These are phyloP conservation scores for Fusarium circinatum DNA, from an alignment of 2,329 filamentous ascomycete species.

Conservation along the genomic window DNA sequence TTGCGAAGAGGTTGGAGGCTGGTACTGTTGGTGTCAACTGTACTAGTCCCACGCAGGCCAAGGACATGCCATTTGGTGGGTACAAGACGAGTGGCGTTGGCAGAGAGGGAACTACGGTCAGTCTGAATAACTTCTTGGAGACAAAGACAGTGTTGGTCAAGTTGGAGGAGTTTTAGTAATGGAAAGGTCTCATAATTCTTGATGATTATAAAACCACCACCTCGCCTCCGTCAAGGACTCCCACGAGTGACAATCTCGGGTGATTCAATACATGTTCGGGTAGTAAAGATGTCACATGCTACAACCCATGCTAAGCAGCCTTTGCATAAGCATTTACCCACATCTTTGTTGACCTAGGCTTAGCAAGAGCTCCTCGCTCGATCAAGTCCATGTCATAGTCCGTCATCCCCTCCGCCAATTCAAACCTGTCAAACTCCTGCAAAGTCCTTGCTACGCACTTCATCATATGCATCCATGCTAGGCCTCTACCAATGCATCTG, in stretches of 20 bases:
- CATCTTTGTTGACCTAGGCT: background rate
- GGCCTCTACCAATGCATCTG: background rate
- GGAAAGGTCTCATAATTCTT: too few species aligned
- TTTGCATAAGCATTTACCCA: background rate
- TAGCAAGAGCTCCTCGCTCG: background rate
- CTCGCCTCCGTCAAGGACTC: too few species aligned
- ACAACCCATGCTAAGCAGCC: fast-evolving
- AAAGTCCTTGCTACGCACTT: background rate
- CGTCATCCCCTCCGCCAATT: background rate
- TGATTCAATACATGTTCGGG: background rate
- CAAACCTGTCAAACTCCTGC: background rate
- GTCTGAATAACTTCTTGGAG: conserved; percentile 25
- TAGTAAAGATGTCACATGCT: fast-evolving
- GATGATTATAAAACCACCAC: too few species aligned
- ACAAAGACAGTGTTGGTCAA: conserved; percentile 27
- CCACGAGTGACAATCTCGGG: fast-evolving
- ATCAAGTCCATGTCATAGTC: background rate
- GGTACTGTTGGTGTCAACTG: conserved; percentile 69
- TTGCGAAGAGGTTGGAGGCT: conserved; percentile 64
- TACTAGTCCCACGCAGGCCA: conserved; percentile 31
- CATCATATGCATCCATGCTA: background rate
- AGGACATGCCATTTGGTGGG: conserved; percentile 22
- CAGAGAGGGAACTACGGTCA: conserved; percentile 3
- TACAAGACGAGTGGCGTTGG: conserved; percentile 16
- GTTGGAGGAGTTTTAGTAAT: background rate